Evolutionary conservation across 768 basidiomycete genomes (phyloP), one percentile per base, ranked within the genome.

Genomic region (Boletus sp.): DNA sequence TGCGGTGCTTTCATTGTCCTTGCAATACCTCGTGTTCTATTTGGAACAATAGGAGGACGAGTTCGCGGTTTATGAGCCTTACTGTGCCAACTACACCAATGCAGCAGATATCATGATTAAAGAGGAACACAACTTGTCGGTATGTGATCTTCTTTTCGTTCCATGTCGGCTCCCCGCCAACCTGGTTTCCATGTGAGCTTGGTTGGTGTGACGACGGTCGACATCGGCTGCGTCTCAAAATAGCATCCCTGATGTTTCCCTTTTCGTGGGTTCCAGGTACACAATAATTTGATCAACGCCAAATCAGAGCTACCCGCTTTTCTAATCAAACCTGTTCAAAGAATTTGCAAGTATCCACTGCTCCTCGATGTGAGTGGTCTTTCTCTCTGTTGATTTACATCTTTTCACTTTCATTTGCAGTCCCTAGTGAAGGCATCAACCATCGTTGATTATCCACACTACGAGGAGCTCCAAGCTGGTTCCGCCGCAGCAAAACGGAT

Each of bases 271-370:
- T 55, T 41, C 10, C 66, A 93, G 90, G 81, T 83, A 56, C 77
- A 90, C 66, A 88, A 89, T 74, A 81, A 86, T 72, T 77, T 92
- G 77, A 90, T 95, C 74, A 90, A 93, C 63, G 87, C 87, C 64
- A 90, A 90, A 70, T 87, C 89, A 67, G 97, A 99, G 66, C 79
- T 99, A 32, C 90, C 92, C 55, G 93, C 93, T 9, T 96, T 98
- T 75, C 83, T 98, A 56, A 98, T 98, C 80, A 98, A 98, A 76
- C 97, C 97, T 7, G 89, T 99, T 46, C 97, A 99, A 71, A 85
- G 97, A 57, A 88, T 98, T 62, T 97, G 96, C 82, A 98, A 98
- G 79, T 98, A 98, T 71, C 95, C 95, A 25, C 79, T 99, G 14
- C 82, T 98, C 23, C 84, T 99, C 63, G 90, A 91, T 70, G 93